Base-by-base conservation (phyloP, 1,284 basidiomycete genomes). In the Phellinidium pouzarii region DNA sequence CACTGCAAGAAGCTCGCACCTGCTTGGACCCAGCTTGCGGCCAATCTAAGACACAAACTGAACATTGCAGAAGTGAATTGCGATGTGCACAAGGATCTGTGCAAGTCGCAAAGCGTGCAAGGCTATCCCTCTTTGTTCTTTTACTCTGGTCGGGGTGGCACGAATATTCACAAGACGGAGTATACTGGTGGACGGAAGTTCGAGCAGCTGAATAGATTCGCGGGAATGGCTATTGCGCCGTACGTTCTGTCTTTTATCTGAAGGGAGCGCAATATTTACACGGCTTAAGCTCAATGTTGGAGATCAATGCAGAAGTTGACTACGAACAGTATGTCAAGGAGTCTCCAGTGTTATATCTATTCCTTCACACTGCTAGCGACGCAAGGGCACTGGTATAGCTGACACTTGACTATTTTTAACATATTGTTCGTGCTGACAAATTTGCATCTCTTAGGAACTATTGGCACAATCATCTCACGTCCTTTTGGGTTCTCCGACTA, bases 1-100 rank as follows among this genome's bases (percentile, higher is more conserved):
- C 93, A 95, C 70, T 94, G 92, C 76, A 93, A 94, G 71, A 88
- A 89, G 62, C 76, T 94, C 1, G 87, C 88, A 0, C 91, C 92
- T 0, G 73, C 71, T 0, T 95, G 91, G 85, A 72, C 72, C 1
- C 73, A 87, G 50, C 76, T 97, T 4, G 92, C 87, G 0, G 67
- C 69, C 37, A 69, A 71, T 31, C 80, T 92, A 74, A 76, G 84
- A 59, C 73, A 76, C 57, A 81, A 80, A 52, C 69, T 93, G 34
- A 86, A 78, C 45, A 71, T 97, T 8, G 91, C 82, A 1, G 84
- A 94, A 55, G 84, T 97, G 22, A 81, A 97, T 64, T 97, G 93
- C 61, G 93, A 94, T 19, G 79, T 74, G 0, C 71, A 92, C 61
- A 71, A 73, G 26, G 64, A 72, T 0, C 64, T 93, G 2, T 96